Base-by-base conservation (phyloP, 768 basidiomycete genomes). In the Phallus indusiatus region DNA sequence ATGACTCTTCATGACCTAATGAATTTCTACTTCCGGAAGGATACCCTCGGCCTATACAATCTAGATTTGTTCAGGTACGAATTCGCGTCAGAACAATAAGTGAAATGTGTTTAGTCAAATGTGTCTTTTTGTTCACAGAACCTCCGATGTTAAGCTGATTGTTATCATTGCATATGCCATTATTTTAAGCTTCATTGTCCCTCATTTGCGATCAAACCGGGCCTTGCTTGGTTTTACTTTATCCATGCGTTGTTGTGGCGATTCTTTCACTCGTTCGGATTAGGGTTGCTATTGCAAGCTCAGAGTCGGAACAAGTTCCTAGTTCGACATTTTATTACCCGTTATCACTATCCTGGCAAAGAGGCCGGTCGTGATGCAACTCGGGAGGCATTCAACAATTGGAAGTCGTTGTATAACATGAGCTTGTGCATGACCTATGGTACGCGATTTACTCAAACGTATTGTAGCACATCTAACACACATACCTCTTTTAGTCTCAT, bases 351-450 rank as follows among this genome's bases (percentile, higher is more conserved):
- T 70, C 80, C 84, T 12, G 75, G 76, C 50, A 76, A 82, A 60
- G 84, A 88, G 57, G 81, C 79, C 16, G 83, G 81, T 5, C 78
- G 83, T 60, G 82, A 84, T 50, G 94, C 95, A 0, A 81, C 94
- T n/a, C 78, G 84, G 42, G 96, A 99, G 68, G 92, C 95, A 0
- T 99, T 97, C 65, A 78, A 81, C 24, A 97, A 96, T 70, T 99
- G 94, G 94, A 97, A 97, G 72, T 78, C 78, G 5, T 78, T 91
- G 24, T 98, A 94, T 70, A 98, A 97, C 70, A 70, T 93, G 71
- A 93, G 88, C 70, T 77, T 94, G 78, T 86, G 85, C 70, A 96
- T 97, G 94, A 94, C 88, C 4, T 97, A 94, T 70, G 85, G 94
- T 94, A 60, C 18, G 78, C 72, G 1, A 28, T 36, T 37, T 20